These are phyloP conservation scores for Pythium chondricola DNA, from an alignment of 352 stramenopile genomes.

Conservation along the genomic window DNA sequence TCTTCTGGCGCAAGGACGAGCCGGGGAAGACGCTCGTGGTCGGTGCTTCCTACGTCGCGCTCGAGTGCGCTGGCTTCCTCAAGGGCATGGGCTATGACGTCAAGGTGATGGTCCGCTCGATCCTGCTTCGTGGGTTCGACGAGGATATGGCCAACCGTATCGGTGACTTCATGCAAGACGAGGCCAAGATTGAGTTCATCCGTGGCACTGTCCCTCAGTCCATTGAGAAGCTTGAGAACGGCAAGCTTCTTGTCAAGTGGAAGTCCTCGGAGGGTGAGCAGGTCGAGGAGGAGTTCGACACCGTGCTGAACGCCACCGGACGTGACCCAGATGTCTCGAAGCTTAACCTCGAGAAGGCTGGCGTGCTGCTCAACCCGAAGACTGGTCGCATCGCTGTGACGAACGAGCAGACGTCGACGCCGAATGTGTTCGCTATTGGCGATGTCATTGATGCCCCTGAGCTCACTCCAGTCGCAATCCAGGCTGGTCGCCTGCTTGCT, in stretches of 20 bases:
- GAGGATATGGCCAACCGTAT: slow-evolving; percentile 94
- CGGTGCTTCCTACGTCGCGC: slow-evolving; percentile 96
- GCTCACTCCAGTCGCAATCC: slow-evolving; percentile 97
- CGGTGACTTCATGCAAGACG: slow-evolving; percentile 88
- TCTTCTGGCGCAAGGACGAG: slow-evolving; percentile 78
- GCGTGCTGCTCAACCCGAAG: slow-evolving; percentile 85
- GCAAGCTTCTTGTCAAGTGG: slow-evolving; percentile 79
- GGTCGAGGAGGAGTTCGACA: slow-evolving; percentile 93
- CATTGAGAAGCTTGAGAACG: slow-evolving; percentile 88
- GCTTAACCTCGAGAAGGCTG: slow-evolving; percentile 83
- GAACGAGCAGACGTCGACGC: slow-evolving; percentile 91
- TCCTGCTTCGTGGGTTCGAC: slow-evolving; percentile 97
- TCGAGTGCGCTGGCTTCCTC: slow-evolving; percentile 98
- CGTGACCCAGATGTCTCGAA: slow-evolving; percentile 90
- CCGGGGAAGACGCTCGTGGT: slow-evolving; percentile 96
- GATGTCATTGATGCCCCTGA: slow-evolving; percentile 96
- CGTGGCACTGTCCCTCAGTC: slow-evolving; percentile 85
- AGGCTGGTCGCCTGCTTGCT: slow-evolving; percentile 89
- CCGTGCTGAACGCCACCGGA: slow-evolving; percentile 93
- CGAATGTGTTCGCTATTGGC: slow-evolving; percentile 97
- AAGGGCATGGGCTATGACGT: slow-evolving; percentile 94
- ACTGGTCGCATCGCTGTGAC: slow-evolving; percentile 89
- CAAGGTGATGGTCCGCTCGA: slow-evolving; percentile 96
- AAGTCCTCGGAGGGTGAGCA: slow-evolving; percentile 44
- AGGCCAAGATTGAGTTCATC: slow-evolving; percentile 91